These are phyloP conservation scores for Fusarium guadeloupense DNA, from an alignment of 2,329 filamentous ascomycete genomes.

Conservation along the genomic window DNA sequence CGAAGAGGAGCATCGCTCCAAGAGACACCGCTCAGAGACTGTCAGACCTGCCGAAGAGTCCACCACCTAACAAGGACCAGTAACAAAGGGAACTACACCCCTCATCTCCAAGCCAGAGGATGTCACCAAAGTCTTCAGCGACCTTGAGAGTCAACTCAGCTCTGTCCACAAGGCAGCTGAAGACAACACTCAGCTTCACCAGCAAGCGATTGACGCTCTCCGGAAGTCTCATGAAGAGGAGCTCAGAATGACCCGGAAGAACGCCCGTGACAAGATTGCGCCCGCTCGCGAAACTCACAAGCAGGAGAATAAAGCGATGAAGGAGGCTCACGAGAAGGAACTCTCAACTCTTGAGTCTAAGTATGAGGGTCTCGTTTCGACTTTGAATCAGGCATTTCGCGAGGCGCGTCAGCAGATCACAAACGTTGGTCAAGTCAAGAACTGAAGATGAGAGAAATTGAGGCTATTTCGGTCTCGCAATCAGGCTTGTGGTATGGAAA, in stretches of 20 bases:
- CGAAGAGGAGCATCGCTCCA: not conserved
- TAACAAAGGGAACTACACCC: not conserved
- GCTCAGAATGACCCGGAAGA: not conserved
- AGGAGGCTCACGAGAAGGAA: not conserved
- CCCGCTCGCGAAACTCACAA: not conserved
- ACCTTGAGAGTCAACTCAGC: not conserved
- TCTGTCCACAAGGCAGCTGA: not conserved
- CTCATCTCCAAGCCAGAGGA: not conserved
- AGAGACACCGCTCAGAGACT: not conserved
- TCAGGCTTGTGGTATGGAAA: not conserved
- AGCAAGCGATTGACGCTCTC: not conserved
- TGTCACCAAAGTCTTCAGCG: not conserved
- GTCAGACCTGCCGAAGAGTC: not conserved
- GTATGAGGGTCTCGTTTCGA: not conserved
- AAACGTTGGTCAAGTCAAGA: not conserved
- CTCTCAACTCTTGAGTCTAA: not conserved
- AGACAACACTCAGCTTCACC: not conserved
- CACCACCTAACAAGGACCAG: not conserved
- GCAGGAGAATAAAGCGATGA: not conserved
- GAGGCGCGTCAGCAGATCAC: not conserved
- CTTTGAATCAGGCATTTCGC: not conserved
- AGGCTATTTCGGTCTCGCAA: not conserved
- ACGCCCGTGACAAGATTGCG: not conserved
- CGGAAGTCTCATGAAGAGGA: not conserved
- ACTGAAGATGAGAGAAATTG: not conserved